Evolutionary conservation across 306 rosid genomes (phyloP).

Genomic region (Hylodesmum podocarpum): DNA sequence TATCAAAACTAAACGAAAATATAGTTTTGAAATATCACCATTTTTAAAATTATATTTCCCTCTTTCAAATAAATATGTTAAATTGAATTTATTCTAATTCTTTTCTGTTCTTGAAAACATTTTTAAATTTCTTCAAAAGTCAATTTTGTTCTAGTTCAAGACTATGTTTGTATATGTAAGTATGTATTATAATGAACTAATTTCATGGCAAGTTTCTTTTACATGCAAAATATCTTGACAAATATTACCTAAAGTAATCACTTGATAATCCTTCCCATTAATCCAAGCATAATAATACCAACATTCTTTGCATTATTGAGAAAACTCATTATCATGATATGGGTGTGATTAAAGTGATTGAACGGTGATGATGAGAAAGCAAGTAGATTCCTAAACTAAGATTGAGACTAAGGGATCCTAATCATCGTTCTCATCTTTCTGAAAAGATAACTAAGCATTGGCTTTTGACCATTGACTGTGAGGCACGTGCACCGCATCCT

Average conservation of each 20-base stretch:
- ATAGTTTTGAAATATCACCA: neutral
- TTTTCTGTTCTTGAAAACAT: no score
- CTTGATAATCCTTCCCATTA: neutral
- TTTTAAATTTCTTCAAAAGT: no score
- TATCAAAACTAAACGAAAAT: no score
- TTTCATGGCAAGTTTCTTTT: no score
- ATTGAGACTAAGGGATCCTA: constrained; percentile 32
- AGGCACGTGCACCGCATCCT: constrained; percentile 74
- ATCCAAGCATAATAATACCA: neutral
- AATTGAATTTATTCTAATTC: no score
- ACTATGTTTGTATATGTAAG: no score
- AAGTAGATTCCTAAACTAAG: constrained; percentile 25
- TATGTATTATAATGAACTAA: no score
- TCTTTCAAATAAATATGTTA: neutral
- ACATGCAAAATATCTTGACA: no score
- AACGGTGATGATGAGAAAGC: constrained; percentile 36
- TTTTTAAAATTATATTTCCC: neutral
- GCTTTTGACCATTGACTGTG: constrained; percentile 85
- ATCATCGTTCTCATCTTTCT: constrained; percentile 54
- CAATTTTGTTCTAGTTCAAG: no score
- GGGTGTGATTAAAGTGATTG: constrained; percentile 35
- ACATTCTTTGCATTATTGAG: neutral
- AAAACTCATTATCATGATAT: constrained; percentile 16
- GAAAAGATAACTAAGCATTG: constrained; percentile 29
- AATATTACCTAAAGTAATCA: neutral